Conservation (phyloP, 768 basidiomycete genomes). For the Lactifluus pinguis region DNA sequence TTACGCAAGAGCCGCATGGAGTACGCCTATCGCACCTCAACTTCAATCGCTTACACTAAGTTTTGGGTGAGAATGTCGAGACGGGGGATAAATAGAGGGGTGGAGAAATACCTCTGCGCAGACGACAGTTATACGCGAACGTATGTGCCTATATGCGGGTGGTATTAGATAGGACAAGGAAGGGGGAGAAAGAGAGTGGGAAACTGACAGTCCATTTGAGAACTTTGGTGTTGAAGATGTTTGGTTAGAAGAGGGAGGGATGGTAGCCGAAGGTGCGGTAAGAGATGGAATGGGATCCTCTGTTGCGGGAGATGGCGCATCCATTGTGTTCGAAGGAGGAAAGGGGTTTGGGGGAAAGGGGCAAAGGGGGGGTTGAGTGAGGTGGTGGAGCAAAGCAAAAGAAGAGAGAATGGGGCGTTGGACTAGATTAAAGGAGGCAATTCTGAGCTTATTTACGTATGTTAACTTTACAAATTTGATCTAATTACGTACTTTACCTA, state of each 20-base stretch:
- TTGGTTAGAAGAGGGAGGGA: background rate
- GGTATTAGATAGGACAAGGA: background rate
- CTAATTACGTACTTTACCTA: conserved; percentile 1
- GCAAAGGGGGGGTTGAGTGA: background rate
- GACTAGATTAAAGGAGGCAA: conserved; percentile 1
- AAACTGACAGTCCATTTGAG: conserved; percentile 26
- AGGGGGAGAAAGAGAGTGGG: background rate
- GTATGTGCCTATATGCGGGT: conserved; percentile 43
- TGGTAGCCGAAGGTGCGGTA: background rate
- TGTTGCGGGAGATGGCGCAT: background rate
- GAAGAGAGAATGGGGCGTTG: background rate
- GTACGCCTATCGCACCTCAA: conserved; percentile 75
- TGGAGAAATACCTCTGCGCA: conserved; percentile 60
- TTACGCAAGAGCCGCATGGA: conserved; percentile 71
- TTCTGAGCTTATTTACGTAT: conserved; percentile 6
- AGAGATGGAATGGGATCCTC: background rate
- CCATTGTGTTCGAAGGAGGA: background rate
- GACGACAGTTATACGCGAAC: conserved; percentile 71
- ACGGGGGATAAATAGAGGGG: background rate
- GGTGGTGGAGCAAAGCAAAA: background rate
- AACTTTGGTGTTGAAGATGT: conserved; percentile 20
- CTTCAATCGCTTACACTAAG: conserved; percentile 79
- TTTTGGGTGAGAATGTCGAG: background rate
- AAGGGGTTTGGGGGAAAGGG: background rate
- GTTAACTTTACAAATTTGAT: background rate